phyloP scores from a whole-genome alignment of 148 eudicot species.

The Heliosperma pusillum region DNA sequence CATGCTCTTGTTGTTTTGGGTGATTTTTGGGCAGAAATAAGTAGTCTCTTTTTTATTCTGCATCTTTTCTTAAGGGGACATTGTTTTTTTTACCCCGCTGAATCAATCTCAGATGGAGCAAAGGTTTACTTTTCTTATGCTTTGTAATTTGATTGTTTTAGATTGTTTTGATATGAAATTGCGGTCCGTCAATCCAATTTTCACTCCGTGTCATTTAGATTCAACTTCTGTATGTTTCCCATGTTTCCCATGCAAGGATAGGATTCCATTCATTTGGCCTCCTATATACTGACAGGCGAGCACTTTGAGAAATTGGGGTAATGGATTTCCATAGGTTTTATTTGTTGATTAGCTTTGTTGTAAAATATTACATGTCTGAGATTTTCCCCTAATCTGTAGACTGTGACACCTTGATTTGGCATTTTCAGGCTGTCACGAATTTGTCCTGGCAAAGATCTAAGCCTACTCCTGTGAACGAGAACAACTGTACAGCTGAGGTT shows the following conservation, averaged over 20 bases:
- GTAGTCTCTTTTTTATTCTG: background rate
- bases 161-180: background rate
- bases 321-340: background rate
- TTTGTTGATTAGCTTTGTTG: slow-evolving; percentile 4
- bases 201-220: background rate
- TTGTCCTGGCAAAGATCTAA: slow-evolving; percentile 97
- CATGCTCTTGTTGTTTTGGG: background rate
- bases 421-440: slow-evolving; percentile 77
- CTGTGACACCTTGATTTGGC: slow-evolving; percentile 9
- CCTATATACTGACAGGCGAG: background rate
- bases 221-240: background rate
- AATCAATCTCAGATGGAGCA: background rate
- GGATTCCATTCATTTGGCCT: no score
- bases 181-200: background rate
- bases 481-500: slow-evolving; percentile 62
- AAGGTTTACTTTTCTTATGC: background rate
- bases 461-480: slow-evolving; percentile 64
- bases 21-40: background rate
- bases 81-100: no score
- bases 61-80: no score
- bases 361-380: background rate
- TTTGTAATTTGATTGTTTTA: background rate
- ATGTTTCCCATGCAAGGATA: no score
- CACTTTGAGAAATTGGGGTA: no score
- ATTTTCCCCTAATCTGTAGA: background rate